phyloP scores from a whole-genome alignment of 495 filamentous ascomycete species.

The Aspergillus sclerotioniger region DNA sequence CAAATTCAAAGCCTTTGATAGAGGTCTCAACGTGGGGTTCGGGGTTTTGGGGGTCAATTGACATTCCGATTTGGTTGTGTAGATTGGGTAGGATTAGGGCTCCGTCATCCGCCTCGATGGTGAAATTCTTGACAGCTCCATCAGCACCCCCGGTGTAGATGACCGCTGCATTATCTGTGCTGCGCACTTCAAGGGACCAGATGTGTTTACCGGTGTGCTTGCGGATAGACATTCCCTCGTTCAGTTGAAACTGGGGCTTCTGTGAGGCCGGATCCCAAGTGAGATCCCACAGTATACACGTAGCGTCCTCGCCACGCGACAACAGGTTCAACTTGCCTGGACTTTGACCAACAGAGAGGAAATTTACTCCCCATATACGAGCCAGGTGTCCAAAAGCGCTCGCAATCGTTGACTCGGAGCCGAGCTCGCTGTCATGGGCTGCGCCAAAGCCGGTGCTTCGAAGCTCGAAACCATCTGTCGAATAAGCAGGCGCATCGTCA shows the following conservation, averaged over 20 bases:
- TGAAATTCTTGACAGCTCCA: slow-evolving; percentile 52
- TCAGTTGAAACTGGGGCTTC: slow-evolving; percentile 40
- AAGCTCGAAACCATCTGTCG: slow-evolving; percentile 44
- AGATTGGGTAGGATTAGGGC: slow-evolving; percentile 16
- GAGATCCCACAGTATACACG: slow-evolving; percentile 67
- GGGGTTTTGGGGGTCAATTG: slow-evolving; percentile 7
- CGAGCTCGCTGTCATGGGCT: slow-evolving; percentile 17
- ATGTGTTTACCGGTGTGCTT: slow-evolving; percentile 86
- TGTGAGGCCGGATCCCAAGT: slow-evolving; percentile 28
- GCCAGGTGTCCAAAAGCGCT: slow-evolving; percentile 81
- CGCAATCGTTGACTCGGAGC: slow-evolving; percentile 50
- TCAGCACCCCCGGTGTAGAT: slow-evolving; percentile 88
- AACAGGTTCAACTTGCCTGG: slow-evolving; percentile 46
- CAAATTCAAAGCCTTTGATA: slow-evolving; percentile 60
- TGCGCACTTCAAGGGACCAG: slow-evolving; percentile 67
- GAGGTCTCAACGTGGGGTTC: slow-evolving; percentile 16
- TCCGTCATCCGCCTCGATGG: slow-evolving; percentile 14
- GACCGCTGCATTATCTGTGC: slow-evolving; percentile 24
- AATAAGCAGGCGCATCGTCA: slow-evolving; percentile 36
- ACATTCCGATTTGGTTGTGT: slow-evolving; percentile 7
- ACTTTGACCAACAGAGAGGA: slow-evolving; percentile 40
- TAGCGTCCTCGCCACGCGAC: slow-evolving; percentile 79
- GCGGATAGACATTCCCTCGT: slow-evolving; percentile 48
- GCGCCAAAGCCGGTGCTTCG: slow-evolving; percentile 44
- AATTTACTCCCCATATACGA: slow-evolving; percentile 83